Evolutionary conservation across 2,329 filamentous ascomycete genomes (phyloP), one percentile per base, ranked within the genome.

Genomic region (Myriosclerotinia scirpicola): DNA sequence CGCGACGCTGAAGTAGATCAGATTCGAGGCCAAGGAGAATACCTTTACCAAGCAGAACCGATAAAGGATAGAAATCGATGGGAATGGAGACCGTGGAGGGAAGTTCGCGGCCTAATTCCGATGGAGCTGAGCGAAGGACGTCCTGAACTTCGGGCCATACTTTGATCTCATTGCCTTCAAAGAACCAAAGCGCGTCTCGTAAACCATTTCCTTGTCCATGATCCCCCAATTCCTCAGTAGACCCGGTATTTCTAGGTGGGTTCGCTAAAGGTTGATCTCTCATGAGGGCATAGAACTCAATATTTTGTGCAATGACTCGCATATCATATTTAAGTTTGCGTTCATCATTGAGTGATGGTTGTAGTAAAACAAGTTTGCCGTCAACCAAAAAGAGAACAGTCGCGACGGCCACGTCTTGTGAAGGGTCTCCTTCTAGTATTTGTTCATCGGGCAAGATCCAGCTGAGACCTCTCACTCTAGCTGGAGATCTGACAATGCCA

Each of bases 341-440:
- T 54, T 90, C 86, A 59, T 91, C 90, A 62, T 91, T 93, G 6
- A 92, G 82, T 0, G 92, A 93, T 1, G 95, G 94, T 71, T 96
- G 92, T 59, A 99, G 83, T 48, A 98, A 81, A 14, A 98, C 95
- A 26, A 99, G 85, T 77, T 99, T 99, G 40, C 94, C 95, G 75
- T 99, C 95, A 2, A 99, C 93, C n/a, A 99, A 83, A 74, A 99
- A 97, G 17, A 99, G 81, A 15, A 99, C 93, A 0, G 93, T 96
- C 9, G 95, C 95, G 65, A 94, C 90, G 15, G 92, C 90, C 11
- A 99, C 95, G 77, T 99, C 95, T 76, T 96, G 92, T 0, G 95
- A 96, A 14, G 95, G 95, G 76, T 99, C 95, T 17, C 95, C 95
- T 71, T 96, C 91, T 46, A 89, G 83, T 69, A 97, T 82, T 77